Evolutionary conservation across 306 rosid genomes (phyloP), one percentile per base, ranked within the genome.

Genomic region (Corylus heterophylla): DNA sequence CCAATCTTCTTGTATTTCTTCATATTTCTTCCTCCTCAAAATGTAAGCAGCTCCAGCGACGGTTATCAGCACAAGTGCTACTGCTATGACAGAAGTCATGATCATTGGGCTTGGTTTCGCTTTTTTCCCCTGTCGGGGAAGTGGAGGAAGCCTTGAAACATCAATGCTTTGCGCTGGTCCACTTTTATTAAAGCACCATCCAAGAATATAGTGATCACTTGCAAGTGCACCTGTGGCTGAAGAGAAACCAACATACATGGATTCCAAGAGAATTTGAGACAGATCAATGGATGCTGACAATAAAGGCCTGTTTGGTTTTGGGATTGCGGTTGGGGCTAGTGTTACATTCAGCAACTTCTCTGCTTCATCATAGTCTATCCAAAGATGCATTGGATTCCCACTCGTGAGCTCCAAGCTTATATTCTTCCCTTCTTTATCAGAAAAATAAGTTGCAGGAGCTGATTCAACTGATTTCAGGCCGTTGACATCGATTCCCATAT

Each of bases 1-100:
- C 90, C 88, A 87, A 12, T 73, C 84, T 76, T 87, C 88, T 1
- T 58, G 51, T 9, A 82, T 7, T 31, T 87, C 90, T 14, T 71
- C 80, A 54, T 12, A 78, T 50, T 76, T 56, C 49, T 51, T 55
- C 80, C 80, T 74, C 16, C 78, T 47, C 25, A 76, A 20, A 35
- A 45, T 4, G 71, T 22, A 78, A 79, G 59, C n/a, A 39, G 14
- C 50, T 8, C 71, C 71, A 8, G 4, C 8, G 48, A 67, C 37
- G 2, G 27, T 39, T 39, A 67, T 3, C 25, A 67, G 29, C 14
- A 76, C 47, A 39, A 37, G 18, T 1, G 20, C 51, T 27, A 52
- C 42, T 16, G 14, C 59, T 1, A 67, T 18, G 14, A 76, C 39
- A 6, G 17, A 42, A 51, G 50, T 22, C 5, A 44, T 1, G 17